Conservation (phyloP, 2,329 filamentous ascomycete genomes). For the Chaetomiaceae sp. region DNA sequence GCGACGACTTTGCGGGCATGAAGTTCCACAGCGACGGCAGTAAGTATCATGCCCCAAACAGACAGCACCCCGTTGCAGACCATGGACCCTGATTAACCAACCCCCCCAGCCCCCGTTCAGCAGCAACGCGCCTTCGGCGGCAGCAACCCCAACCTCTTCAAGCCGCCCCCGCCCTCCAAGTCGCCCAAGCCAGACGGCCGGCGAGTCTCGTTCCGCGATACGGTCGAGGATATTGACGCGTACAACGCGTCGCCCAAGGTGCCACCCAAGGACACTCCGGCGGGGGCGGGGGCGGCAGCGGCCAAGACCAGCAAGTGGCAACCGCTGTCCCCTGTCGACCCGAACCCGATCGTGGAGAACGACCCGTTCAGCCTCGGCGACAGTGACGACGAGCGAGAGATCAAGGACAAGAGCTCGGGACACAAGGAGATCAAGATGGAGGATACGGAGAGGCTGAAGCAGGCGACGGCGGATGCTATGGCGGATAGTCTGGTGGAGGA, state of each 20-base stretch:
- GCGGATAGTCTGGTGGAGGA: constrained; percentile 48
- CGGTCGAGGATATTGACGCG: constrained; percentile 74
- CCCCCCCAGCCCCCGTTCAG: constrained; percentile 49
- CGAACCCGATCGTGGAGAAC: constrained; percentile 79
- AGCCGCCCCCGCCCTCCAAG: constrained; percentile 52
- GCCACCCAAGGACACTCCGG: constrained; percentile 46
- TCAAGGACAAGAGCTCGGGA: constrained; percentile 59
- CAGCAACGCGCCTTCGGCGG: constrained; percentile 53
- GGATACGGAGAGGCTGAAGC: constrained; percentile 58
- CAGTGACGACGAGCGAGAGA: constrained; percentile 85
- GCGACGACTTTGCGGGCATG: constrained; percentile 79
- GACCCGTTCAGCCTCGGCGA: constrained; percentile 96
- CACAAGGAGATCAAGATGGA: constrained; percentile 48
- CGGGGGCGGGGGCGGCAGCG: constrained; percentile 39
- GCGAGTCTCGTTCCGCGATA: constrained; percentile 55
- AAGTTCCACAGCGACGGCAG: constrained; percentile 58
- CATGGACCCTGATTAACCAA: no score
- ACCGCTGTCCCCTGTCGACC: constrained; percentile 79
- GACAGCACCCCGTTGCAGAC: no score
- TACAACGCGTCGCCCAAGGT: constrained; percentile 62
- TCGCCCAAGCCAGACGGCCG: constrained; percentile 49
- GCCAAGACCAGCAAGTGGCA: constrained; percentile 93
- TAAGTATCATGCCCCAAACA: constrained; percentile 38
- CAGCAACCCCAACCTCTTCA: constrained; percentile 73
- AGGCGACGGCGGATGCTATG: constrained; percentile 60